Conservation (phyloP, 139 green algal species). For the Tetradesmus lagerheimii region DNA sequence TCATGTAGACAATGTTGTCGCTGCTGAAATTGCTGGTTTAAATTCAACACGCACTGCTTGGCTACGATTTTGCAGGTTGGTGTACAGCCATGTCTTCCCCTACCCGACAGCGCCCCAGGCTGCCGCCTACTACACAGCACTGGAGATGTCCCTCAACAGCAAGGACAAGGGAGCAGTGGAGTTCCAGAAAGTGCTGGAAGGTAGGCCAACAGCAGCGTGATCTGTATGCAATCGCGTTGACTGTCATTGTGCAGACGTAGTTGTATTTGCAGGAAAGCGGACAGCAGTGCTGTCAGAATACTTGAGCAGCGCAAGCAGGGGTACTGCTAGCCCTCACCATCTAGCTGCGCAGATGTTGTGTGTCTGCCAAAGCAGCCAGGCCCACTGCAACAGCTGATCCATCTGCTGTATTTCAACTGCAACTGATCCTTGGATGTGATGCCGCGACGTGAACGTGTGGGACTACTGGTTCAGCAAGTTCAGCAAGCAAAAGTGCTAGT, state of each 20-base stretch:
- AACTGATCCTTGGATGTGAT: neutral
- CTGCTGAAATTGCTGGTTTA: neutral
- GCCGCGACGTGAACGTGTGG: conserved; percentile 39
- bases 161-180: conserved; percentile 27
- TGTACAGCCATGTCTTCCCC: neutral
- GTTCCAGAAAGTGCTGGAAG: conserved; percentile 47
- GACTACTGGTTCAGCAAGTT: conserved; percentile 58
- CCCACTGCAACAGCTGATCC: neutral
- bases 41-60: neutral
- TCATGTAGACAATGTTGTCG: neutral
- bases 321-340: no score
- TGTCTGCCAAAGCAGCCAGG: no score
- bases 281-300: no score
- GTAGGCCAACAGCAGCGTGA: neutral
- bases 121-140: conserved; percentile 47
- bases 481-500: neutral
- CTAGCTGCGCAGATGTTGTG: no score
- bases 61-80: neutral
- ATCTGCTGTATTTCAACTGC: neutral
- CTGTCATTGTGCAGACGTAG: no score
- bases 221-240: neutral
- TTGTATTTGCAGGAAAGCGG: no score
- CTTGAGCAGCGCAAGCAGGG: no score
- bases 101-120: neutral
- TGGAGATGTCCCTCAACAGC: conserved; percentile 16